Evolutionary conservation across 2,329 filamentous ascomycete species (phyloP).

Genomic region (Penicillium crustosum): DNA sequence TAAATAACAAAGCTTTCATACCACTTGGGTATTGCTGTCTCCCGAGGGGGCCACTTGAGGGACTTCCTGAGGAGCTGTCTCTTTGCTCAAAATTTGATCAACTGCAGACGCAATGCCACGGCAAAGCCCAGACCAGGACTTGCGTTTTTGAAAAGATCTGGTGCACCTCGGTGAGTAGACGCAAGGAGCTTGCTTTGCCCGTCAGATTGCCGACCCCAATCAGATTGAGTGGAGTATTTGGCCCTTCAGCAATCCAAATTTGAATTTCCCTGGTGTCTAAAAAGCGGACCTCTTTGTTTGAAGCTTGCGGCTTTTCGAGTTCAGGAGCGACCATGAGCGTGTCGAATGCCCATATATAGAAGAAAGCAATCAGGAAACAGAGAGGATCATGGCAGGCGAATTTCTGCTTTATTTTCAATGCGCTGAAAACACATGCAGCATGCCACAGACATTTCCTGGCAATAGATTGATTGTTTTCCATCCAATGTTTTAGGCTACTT

Average conservation of each 20-base stretch:
- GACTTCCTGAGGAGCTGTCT: neutral
- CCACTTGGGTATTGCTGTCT: neutral
- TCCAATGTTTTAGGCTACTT: neutral
- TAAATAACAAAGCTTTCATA: neutral
- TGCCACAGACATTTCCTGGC: constrained; percentile 3
- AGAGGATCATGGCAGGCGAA: constrained; percentile 3
- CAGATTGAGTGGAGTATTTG: neutral
- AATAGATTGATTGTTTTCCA: neutral
- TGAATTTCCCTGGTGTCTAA: neutral
- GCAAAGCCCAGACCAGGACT: constrained; percentile 1
- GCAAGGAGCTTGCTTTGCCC: neutral
- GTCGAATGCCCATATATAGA: constrained; percentile 5
- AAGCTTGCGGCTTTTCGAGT: neutral
- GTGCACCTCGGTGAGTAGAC: neutral
- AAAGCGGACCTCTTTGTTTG: neutral
- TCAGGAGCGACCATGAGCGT: neutral
- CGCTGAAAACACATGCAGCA: constrained; percentile 4
- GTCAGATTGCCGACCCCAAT: neutral
- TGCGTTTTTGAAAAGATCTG: neutral
- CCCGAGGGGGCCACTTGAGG: too few relatives aligned
- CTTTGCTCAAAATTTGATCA: neutral
- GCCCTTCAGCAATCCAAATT: constrained; percentile 1
- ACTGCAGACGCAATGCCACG: neutral
- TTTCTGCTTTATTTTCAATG: neutral
- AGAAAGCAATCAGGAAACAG: constrained; percentile 1